phyloP scores from a whole-genome alignment of 768 basidiomycete species.

The Tylopilus subfusipes region DNA sequence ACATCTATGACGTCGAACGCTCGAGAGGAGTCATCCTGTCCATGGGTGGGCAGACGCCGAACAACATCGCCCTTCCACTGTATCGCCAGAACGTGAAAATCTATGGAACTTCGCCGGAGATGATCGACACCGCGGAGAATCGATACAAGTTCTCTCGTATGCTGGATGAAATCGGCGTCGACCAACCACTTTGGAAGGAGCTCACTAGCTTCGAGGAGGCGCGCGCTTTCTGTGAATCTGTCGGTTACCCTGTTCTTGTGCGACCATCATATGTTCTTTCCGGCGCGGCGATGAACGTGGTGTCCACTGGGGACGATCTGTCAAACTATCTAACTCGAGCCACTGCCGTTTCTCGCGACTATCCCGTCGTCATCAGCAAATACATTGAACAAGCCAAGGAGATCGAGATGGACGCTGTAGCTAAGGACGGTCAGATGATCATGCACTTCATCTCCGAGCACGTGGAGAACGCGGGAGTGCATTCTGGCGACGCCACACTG shows the following conservation, averaged over 20 bases:
- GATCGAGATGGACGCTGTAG: constrained; percentile 99
- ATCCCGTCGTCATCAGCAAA: constrained; percentile 97
- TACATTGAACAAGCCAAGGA: constrained; percentile 99
- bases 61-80: constrained; percentile 96
- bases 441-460: constrained; percentile 99
- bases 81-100: constrained; percentile 97
- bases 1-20: constrained; percentile 91
- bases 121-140: constrained; percentile 99
- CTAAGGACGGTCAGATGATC: constrained; percentile 94
- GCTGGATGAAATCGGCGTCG: constrained; percentile 96
- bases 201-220: constrained; percentile 90
- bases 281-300: constrained; percentile 99
- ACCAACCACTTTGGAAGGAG: constrained; percentile 98
- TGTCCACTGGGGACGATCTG: constrained; percentile 88
- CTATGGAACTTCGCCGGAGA: constrained; percentile 97
- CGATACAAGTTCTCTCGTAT: constrained; percentile 99
- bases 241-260: constrained; percentile 94
- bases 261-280: constrained; percentile 99
- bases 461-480: constrained; percentile 98
- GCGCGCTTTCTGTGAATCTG: constrained; percentile 82
- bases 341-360: constrained; percentile 91
- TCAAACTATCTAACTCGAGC: constrained; percentile 92
- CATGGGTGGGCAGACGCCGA: constrained; percentile 98
- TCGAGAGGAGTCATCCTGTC: constrained; percentile 91
- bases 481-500: constrained; percentile 97